Conservation (phyloP, 1,284 basidiomycete species). For the Agaricales sp. region DNA sequence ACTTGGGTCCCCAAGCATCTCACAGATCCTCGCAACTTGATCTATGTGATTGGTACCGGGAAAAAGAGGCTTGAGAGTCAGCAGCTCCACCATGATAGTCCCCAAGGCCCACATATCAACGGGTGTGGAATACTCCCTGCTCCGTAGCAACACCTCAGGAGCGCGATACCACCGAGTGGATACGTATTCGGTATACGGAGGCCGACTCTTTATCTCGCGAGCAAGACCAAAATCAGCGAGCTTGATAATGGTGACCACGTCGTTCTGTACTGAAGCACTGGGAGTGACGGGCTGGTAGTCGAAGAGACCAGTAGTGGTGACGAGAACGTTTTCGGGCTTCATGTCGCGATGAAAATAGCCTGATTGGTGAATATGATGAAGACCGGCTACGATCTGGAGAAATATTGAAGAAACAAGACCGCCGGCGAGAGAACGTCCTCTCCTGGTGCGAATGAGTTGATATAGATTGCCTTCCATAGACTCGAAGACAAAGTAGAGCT, state of each 20-base stretch:
- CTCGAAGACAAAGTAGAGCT: conserved; percentile 99
- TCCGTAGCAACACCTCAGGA: conserved; percentile 90
- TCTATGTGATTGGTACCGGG: conserved; percentile 96
- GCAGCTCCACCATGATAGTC: conserved; percentile 94
- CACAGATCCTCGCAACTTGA: conserved; percentile 85
- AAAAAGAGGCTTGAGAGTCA: conserved; percentile 93
- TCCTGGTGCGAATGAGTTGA: conserved; percentile 96
- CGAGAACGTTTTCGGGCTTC: conserved; percentile 99
- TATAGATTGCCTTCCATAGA: conserved; percentile 99
- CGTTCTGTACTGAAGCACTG: conserved; percentile 67
- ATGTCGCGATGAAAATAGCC: conserved; percentile 99
- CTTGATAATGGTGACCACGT: conserved; percentile 96
- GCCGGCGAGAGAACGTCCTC: conserved; percentile 87
- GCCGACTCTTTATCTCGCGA: conserved; percentile 77
- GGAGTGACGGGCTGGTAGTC: conserved; percentile 84
- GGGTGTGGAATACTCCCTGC: conserved; percentile 88
- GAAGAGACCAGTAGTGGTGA: conserved; percentile 95
- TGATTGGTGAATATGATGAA: conserved; percentile 85
- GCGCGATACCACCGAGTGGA: conserved; percentile 99
- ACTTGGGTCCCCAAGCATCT: conserved; percentile 88
- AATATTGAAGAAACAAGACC: conserved; percentile 95
- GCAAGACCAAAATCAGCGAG: conserved; percentile 98
- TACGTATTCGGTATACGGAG: conserved; percentile 98
- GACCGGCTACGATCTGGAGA: conserved; percentile 82
- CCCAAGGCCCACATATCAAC: conserved; percentile 99